Conservation (phyloP, 345 rosid genomes). For the Aquilaria malaccensis region DNA sequence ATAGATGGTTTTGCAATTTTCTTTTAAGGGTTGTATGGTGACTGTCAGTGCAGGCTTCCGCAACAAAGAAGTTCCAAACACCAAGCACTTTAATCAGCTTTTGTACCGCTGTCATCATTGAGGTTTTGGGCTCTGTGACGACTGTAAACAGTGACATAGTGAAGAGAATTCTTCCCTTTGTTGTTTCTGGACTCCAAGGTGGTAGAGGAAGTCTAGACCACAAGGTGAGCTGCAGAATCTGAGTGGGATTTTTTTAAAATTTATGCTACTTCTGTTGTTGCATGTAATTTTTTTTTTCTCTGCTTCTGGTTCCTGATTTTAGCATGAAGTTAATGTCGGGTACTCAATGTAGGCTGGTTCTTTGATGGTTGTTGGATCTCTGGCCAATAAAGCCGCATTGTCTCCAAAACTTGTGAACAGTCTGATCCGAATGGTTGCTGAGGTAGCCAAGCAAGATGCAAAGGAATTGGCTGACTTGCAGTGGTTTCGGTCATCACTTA, state of each 20-base stretch:
- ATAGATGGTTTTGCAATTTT: slow-evolving; percentile 5
- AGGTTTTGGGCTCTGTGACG: slow-evolving; percentile 55
- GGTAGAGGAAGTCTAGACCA: slow-evolving; percentile 58
- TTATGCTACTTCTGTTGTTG: neutral
- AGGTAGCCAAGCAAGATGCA: slow-evolving; percentile 50
- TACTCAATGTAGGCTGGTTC: slow-evolving; percentile 68
- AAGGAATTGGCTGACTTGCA: slow-evolving; percentile 58
- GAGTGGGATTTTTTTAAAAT: neutral
- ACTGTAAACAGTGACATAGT: slow-evolving; percentile 57
- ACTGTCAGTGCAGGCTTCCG: slow-evolving; percentile 51
- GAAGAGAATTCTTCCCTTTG: slow-evolving; percentile 74
- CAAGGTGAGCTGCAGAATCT: slow-evolving; percentile 44
- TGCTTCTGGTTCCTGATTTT: neutral
- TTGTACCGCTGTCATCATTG: slow-evolving; percentile 79
- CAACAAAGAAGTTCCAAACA: slow-evolving; percentile 57
- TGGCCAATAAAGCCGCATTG: slow-evolving; percentile 61
- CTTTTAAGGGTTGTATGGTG: slow-evolving; percentile 7
- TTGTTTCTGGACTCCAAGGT: slow-evolving; percentile 60
- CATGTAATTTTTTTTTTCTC: neutral
- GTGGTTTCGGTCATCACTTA: slow-evolving; percentile 57
- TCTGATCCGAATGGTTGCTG: slow-evolving; percentile 63
- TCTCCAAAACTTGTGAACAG: slow-evolving; percentile 67
- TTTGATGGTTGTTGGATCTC: slow-evolving; percentile 72
- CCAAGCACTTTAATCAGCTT: slow-evolving; percentile 58
- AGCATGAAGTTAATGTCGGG: neutral